Evolutionary conservation across 1,284 basidiomycete genomes (phyloP).

Genomic region (Boletellus deceptivus): DNA sequence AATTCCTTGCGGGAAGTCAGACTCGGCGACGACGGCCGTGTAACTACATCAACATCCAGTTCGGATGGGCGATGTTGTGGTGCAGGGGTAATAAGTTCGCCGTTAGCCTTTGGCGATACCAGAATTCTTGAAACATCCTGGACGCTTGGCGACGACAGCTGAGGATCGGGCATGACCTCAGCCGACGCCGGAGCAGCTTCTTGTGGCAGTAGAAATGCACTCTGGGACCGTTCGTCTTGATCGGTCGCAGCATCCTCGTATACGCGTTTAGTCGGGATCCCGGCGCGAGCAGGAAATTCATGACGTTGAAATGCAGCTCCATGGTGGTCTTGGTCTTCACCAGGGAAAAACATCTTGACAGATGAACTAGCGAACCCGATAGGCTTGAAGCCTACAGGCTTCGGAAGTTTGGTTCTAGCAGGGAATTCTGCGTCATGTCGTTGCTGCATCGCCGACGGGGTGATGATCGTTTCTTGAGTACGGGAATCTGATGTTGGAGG

Average conservation of each 20-base stretch:
- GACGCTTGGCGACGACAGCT: constrained; percentile 16
- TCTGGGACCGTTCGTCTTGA: constrained; percentile 18
- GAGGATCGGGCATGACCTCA: constrained; percentile 13
- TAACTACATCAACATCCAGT: constrained; percentile 26
- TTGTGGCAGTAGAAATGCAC: constrained; percentile 3
- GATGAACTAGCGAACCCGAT: constrained; percentile 56
- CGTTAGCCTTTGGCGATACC: constrained; percentile 27
- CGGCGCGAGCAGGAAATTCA: constrained; percentile 21
- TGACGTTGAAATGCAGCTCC: constrained; percentile 6
- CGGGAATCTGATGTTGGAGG: constrained; percentile 20
- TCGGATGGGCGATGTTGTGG: constrained; percentile 24
- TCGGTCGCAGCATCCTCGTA: constrained; percentile 27
- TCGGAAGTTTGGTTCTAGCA: constrained; percentile 29
- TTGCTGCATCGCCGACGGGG: constrained; percentile 11
- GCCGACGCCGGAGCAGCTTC: constrained; percentile 9
- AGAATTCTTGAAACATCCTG: constrained; percentile 22
- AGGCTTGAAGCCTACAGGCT: constrained; percentile 60
- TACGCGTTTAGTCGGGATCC: constrained; percentile 28
- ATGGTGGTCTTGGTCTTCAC: constrained; percentile 48
- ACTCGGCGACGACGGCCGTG: constrained; percentile 35
- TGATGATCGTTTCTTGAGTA: constrained; percentile 13
- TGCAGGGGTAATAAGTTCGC: constrained; percentile 18
- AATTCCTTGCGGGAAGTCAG: constrained; percentile 50
- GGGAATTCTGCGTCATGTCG: constrained; percentile 22
- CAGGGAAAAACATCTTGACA: constrained; percentile 71